Percentiles rank a stretch among this genome's conserved stretches.
These are phyloP conservation scores for Eutrema japonicum DNA, from an alignment of 345 rosid species.

Conservation along the genomic window DNA sequence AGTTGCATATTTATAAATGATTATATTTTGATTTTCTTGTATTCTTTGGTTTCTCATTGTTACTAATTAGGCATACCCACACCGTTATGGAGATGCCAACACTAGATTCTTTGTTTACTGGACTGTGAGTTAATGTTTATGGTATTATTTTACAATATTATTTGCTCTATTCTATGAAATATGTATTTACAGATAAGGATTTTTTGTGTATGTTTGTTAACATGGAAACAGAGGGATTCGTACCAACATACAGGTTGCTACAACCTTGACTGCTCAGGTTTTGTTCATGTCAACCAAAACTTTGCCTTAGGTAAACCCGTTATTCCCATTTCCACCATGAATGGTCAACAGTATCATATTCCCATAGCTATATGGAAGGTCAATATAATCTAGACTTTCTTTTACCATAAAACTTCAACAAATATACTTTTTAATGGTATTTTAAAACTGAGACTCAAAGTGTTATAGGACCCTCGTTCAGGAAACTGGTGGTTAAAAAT, in stretches of 20 bases:
- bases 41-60: neutral
- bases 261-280: neutral
- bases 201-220: neutral
- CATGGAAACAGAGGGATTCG: slow-evolving; percentile 2
- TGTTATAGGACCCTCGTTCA: slow-evolving; percentile 39
- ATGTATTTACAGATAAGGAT: too few relatives aligned
- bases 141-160: too few relatives aligned
- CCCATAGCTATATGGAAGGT: neutral
- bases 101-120: slow-evolving; percentile 42
- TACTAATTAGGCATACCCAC: slow-evolving; percentile 10
- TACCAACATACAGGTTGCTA: neutral
- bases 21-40: neutral
- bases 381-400: neutral
- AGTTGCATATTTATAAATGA: neutral
- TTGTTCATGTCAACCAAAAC: neutral
- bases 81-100: neutral
- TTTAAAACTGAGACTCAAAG: neutral
- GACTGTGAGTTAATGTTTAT: slow-evolving; percentile 39
- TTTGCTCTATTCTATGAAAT: neutral
- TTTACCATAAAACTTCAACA: neutral
- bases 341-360: neutral
- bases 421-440: neutral
- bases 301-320: neutral
- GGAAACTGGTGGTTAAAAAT: slow-evolving; percentile 14
- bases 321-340: neutral